phyloP scores from a whole-genome alignment of 768 basidiomycete species.

The Naematelia aurantialba region DNA sequence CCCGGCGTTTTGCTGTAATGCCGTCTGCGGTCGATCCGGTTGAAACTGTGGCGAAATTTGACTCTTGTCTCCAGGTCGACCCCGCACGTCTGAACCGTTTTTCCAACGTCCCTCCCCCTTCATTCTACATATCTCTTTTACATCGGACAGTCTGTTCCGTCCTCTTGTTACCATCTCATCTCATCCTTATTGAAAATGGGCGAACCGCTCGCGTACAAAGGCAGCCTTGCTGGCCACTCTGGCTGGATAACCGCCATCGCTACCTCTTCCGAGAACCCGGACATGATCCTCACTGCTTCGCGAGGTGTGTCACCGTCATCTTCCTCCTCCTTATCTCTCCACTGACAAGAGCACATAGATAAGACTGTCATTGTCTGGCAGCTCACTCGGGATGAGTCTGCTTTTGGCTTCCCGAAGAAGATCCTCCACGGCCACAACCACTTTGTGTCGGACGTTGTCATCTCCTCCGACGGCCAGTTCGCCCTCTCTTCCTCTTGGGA shows the following conservation, averaged over 20 bases:
- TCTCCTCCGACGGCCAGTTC: constrained; percentile 98
- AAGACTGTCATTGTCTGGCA: constrained; percentile 99
- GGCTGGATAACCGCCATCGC: constrained; percentile 99
- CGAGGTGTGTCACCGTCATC: constrained; percentile 62
- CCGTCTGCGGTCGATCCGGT: neutral
- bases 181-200: constrained; percentile 56
- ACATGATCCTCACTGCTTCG: constrained; percentile 97
- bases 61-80: neutral
- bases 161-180: neutral
- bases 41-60: neutral
- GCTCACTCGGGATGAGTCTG: constrained; percentile 70
- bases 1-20: neutral
- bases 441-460: constrained; percentile 97
- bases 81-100: neutral
- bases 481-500: constrained; percentile 99
- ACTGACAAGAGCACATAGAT: constrained; percentile 58
- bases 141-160: too few relatives aligned
- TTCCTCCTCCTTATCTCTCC: neutral
- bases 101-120: neutral
- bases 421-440: constrained; percentile 98
- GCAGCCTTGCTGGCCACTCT: constrained; percentile 86
- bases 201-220: constrained; percentile 85
- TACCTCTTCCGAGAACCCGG: constrained; percentile 96
- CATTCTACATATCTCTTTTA: neutral
- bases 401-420: constrained; percentile 92